phyloP scores from a whole-genome alignment of 1,284 basidiomycete genomes.

The Xanthoconium separans region DNA sequence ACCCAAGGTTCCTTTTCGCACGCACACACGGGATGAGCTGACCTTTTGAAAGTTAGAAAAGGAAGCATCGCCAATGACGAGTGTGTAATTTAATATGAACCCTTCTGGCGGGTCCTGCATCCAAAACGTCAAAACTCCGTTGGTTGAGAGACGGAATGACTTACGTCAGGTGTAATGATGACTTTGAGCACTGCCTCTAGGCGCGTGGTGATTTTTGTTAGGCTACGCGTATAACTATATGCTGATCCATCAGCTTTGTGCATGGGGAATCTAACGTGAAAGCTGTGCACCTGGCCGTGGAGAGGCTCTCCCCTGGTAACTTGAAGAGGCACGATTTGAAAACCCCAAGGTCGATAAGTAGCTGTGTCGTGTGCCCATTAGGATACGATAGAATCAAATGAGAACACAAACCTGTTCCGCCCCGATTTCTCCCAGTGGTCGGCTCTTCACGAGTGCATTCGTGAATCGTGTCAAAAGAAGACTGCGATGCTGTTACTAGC shows the following conservation, averaged over 20 bases:
- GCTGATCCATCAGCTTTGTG: constrained; percentile 11
- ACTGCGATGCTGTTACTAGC: constrained; percentile 40
- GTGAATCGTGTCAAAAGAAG: constrained; percentile 84
- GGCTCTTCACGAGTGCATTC: constrained; percentile 80
- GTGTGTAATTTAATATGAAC: constrained; percentile 92
- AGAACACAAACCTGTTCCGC: constrained; percentile 77
- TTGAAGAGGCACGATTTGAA: constrained; percentile 83
- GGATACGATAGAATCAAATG: constrained; percentile 3
- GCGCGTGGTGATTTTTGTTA: constrained; percentile 77
- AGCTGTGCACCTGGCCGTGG: constrained; percentile 51
- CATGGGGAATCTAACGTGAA: constrained; percentile 1
- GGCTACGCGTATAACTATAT: constrained; percentile 73
- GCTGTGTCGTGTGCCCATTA: constrained; percentile 43
- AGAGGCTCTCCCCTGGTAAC: constrained; percentile 70
- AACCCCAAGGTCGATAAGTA: constrained; percentile 88
- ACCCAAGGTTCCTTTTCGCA: constrained; percentile 10
- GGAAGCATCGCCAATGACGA: constrained; percentile 88
- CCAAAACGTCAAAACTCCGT: background rate
- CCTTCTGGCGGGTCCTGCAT: constrained; percentile 83
- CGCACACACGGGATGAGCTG: constrained; percentile 4
- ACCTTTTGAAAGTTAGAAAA: constrained; percentile 99
- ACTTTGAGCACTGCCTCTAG: constrained; percentile 93
- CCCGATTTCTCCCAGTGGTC: constrained; percentile 86
- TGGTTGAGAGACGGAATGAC: constrained; percentile 26
- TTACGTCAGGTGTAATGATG: constrained; percentile 84